Percentiles rank a stretch among this genome's conserved stretches.
These are phyloP conservation scores for Pleurotus ostreatus DNA, from an alignment of 768 basidiomycete species.

Conservation along the genomic window DNA sequence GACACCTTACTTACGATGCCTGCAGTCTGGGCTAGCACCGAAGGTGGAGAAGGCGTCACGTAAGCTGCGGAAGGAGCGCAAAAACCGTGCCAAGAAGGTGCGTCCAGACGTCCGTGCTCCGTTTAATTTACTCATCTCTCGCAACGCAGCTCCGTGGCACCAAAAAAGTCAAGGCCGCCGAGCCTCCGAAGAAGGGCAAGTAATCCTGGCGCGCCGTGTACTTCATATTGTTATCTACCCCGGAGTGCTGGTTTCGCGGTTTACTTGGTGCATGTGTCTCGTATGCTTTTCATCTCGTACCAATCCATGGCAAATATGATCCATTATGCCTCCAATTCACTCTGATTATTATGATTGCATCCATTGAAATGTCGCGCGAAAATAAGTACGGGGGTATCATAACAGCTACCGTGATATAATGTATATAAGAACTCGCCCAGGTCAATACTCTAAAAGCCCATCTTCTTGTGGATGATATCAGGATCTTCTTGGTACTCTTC, in stretches of 20 bases:
- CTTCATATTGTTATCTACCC: conserved; percentile 16
- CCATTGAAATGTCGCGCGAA: conserved; percentile 21
- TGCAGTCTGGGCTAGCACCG: conserved; percentile 58
- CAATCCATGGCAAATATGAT: conserved; percentile 18
- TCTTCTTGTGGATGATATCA: conserved; percentile 96
- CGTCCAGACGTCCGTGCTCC: conserved; percentile 12
- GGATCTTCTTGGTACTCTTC: conserved; percentile 99
- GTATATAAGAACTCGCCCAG: conserved; percentile 7
- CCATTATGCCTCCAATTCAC: conserved; percentile 12
- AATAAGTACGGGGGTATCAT: conserved; percentile 23
- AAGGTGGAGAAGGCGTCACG: conserved; percentile 92
- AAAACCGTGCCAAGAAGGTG: conserved; percentile 99
- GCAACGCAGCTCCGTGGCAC: conserved; percentile 79
- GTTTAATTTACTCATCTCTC: not conserved
- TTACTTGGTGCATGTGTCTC: conserved; percentile 11
- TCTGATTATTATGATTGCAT: conserved; percentile 32
- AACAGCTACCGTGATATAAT: conserved; percentile 15
- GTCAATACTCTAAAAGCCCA: conserved; percentile 50
- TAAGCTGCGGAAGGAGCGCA: conserved; percentile 98
- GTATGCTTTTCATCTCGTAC: conserved; percentile 18
- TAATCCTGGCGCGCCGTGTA: conserved; percentile 38
- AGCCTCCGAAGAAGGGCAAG: conserved; percentile 90
- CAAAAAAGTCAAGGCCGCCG: conserved; percentile 91
- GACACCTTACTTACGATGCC: not conserved
- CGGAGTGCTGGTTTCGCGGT: conserved; percentile 18